These are phyloP conservation scores for Apiospora arundinis DNA, from an alignment of 2,329 filamentous ascomycete species.

Conservation along the genomic window DNA sequence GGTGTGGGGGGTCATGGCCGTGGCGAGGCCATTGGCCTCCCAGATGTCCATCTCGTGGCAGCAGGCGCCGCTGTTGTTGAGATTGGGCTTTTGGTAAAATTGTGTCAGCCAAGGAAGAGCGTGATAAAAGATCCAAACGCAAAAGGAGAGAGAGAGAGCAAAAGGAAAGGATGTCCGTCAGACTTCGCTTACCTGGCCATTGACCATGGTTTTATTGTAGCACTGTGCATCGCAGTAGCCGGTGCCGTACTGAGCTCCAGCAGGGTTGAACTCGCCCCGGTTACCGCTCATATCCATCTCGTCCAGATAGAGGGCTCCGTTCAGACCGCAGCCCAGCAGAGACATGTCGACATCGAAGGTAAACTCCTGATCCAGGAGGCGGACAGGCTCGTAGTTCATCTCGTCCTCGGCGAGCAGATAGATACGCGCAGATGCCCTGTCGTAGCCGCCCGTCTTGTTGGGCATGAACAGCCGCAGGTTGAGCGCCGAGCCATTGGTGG, in stretches of 20 bases:
- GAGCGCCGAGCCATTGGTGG: constrained; percentile 42
- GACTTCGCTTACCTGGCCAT: no score
- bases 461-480: constrained; percentile 50
- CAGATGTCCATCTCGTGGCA: constrained; percentile 68
- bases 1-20: constrained; percentile 66
- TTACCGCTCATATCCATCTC: constrained; percentile 69
- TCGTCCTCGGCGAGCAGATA: constrained; percentile 60
- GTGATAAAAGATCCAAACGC: neutral
- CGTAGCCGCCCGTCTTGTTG: constrained; percentile 54
- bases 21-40: constrained; percentile 69
- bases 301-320: constrained; percentile 70
- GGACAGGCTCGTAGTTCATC: constrained; percentile 62
- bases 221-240: constrained; percentile 63
- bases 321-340: constrained; percentile 68
- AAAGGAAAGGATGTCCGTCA: no score
- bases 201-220: constrained; percentile 58
- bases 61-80: constrained; percentile 51
- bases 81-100: neutral
- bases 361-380: constrained; percentile 65
- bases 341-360: constrained; percentile 71
- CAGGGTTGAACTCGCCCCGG: constrained; percentile 52
- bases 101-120: neutral
- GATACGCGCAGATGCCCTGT: constrained; percentile 49
- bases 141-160: neutral
- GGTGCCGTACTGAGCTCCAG: constrained; percentile 56